These are phyloP conservation scores for Leavenworthia alabamica DNA, from an alignment of 345 rosid species.

Conservation along the genomic window DNA sequence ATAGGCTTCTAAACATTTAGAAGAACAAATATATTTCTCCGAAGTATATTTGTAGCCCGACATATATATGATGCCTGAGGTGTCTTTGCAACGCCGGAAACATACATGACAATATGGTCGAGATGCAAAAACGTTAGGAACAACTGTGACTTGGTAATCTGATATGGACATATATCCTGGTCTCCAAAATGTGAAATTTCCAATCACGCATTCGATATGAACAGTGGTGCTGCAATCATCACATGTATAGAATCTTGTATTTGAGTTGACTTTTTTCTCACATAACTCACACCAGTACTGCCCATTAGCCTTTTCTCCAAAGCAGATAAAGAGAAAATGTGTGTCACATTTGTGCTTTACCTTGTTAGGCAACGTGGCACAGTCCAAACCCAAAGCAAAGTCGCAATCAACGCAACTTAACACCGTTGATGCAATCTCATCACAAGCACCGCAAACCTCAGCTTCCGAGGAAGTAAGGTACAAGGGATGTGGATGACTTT, in stretches of 20 bases:
- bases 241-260: background rate
- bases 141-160: background rate
- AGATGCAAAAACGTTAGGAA: background rate
- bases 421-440: background rate
- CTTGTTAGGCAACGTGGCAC: constrained; percentile 2
- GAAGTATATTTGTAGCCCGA: background rate
- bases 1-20: background rate
- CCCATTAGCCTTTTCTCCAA: background rate
- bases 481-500: background rate
- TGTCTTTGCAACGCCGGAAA: background rate
- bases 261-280: background rate
- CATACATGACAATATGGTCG: background rate
- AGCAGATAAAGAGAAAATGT: background rate
- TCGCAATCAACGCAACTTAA: background rate
- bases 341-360: background rate
- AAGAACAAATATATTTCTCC: background rate
- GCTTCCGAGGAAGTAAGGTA: background rate
- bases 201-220: background rate
- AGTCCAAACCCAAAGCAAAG: background rate
- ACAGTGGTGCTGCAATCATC: background rate
- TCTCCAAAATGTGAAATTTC: background rate
- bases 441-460: background rate
- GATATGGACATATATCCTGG: background rate
- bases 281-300: background rate
- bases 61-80: background rate